Evolutionary conservation across 495 filamentous ascomycete genomes (phyloP), one percentile per base, ranked within the genome.

Genomic region (Daldinia decipiens): DNA sequence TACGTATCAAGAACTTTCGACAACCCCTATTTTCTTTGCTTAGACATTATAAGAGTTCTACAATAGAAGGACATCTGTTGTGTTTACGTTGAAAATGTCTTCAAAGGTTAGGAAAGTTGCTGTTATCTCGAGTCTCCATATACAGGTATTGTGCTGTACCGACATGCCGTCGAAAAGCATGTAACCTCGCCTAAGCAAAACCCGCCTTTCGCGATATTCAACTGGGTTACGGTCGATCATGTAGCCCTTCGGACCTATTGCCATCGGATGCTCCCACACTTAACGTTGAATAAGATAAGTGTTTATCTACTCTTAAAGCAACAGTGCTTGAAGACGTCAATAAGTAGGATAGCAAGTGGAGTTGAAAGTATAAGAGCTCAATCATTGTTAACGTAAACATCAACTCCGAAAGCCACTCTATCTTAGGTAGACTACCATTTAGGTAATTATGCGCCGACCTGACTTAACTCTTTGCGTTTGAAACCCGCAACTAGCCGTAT

Each of bases 181-280:
- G 43, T 47, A 47, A 47, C 43, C 43, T 47, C 43, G 19, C 43
- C 43, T 24, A 24, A 47, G 43, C 19, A 47, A 21, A 47, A 12
- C 9, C 43, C 17, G 17, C 8, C 4, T 47, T 24, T 47, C 19
- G 43, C 43, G 43, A 47, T 21, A 47, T 47, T 47, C 3, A 24
- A 47, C 43, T 36, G 1, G 21, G 43, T 13, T 21, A 21, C 43
- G n/a, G 19, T 47, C 19, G 11, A 9, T 24, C 19, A 5, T 47
- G 43, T 47, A 47, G 43, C 24, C 9, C 40, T 47, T 47, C 43
- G 43, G 43, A 47, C 43, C 43, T 47, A 47, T 47, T 47, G 1
- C 19, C 7, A 47, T 24, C 19, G 21, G 19, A 21, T 24, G 4
- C 3, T 11, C 19, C 43, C 43, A 21, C 19, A 21, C 17, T 12